Evolutionary conservation across 2,329 filamentous ascomycete genomes (phyloP).

Genomic region (Colletotrichum agaves): DNA sequence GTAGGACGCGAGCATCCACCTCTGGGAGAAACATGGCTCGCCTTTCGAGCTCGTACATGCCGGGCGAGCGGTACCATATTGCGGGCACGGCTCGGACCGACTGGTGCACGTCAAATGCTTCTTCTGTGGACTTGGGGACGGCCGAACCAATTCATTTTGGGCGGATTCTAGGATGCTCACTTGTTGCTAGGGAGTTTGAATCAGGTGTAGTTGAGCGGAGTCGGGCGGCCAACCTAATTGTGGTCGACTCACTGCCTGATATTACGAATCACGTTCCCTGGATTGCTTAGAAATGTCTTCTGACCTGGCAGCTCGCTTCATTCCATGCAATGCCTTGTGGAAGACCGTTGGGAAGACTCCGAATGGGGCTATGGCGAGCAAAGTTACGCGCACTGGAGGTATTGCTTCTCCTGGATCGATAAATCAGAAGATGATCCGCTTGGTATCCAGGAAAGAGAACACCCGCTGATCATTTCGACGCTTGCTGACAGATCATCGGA

Average conservation of each 20-base stretch:
- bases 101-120: background rate
- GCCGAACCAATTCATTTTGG: background rate
- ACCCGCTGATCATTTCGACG: background rate
- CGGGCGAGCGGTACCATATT: constrained; percentile 40
- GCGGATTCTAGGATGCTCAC: no score
- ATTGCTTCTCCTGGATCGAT: background rate
- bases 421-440: background rate
- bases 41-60: constrained; percentile 53
- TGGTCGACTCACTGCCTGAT: no score
- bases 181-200: no score
- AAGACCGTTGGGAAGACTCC: background rate
- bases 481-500: background rate
- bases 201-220: no score
- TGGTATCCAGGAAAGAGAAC: background rate
- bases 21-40: constrained; percentile 53
- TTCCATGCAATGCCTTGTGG: background rate
- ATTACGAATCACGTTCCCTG: no score
- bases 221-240: no score
- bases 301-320: background rate
- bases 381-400: background rate
- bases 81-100: constrained; percentile 40
- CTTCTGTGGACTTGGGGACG: background rate
- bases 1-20: constrained; percentile 45
- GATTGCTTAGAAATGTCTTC: background rate
- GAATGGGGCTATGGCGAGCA: background rate